A percentile compares a stretch with the other conserved stretches of the same genome.
Conservation (phyloP, 176 grass and related monocot species). For the Miscanthus lutarioriparius region DNA sequence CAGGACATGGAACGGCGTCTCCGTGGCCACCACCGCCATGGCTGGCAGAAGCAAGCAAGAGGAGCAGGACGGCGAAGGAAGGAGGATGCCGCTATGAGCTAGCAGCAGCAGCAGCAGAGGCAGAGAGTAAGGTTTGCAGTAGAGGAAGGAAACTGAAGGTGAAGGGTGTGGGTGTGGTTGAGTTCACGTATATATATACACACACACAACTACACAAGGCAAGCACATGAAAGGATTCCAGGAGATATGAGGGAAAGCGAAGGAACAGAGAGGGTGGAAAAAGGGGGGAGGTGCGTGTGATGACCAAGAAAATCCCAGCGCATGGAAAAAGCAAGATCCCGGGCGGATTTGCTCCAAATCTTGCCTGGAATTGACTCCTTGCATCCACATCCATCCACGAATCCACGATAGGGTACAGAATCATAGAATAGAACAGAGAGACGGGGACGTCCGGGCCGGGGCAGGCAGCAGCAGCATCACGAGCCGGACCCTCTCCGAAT, state of each 20-base stretch:
- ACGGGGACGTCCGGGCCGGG: background rate
- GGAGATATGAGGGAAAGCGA: conserved; percentile 38
- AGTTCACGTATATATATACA: conserved; percentile 26
- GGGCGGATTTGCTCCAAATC: conserved; percentile 73
- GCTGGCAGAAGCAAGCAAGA: background rate
- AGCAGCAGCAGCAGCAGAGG: background rate
- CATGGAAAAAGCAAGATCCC: conserved; percentile 71
- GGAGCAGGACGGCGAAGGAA: background rate
- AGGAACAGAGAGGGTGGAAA: background rate
- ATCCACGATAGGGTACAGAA: background rate
- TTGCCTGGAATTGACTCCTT: conserved; percentile 62
- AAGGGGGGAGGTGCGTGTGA: background rate
- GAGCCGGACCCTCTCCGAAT: background rate
- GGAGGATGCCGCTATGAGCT: too few relatives aligned
- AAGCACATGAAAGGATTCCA: conserved; percentile 47
- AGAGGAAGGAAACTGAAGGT: background rate
- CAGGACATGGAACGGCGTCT: conserved; percentile 70
- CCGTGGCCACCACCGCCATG: conserved; percentile 47
- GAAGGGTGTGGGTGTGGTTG: conserved; percentile 35
- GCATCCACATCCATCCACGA: background rate
- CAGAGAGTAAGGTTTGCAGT: too few relatives aligned
- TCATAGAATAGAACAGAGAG: background rate
- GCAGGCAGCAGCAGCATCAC: conserved; percentile 8
- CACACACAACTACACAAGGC: background rate
- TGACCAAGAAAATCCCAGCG: conserved; percentile 58